phyloP scores from a whole-genome alignment of 2,329 filamentous ascomycete species.

The Penicillium sp. region DNA sequence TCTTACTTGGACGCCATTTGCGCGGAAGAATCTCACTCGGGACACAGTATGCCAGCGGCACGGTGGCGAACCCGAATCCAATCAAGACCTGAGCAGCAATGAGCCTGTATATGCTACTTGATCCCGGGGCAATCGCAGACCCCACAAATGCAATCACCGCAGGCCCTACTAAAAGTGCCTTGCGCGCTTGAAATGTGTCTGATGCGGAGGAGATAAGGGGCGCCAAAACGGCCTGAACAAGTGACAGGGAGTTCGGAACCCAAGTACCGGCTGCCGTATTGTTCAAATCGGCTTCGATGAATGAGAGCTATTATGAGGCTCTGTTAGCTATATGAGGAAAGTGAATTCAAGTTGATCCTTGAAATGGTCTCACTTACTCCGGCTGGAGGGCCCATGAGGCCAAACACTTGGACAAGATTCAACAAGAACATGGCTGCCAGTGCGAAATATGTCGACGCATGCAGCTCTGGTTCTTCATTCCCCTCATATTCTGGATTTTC shows the following conservation, averaged over 20 bases:
- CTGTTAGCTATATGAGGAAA: background rate
- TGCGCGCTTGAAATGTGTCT: constrained; percentile 13
- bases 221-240: constrained; percentile 11
- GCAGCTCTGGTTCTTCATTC: constrained; percentile 9
- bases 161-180: constrained; percentile 8
- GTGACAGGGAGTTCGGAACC: constrained; percentile 10
- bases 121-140: constrained; percentile 8
- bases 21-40: constrained; percentile 14
- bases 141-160: constrained; percentile 10
- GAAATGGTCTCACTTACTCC: background rate
- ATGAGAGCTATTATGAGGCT: background rate
- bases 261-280: constrained; percentile 2
- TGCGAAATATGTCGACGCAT: constrained; percentile 7
- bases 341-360: background rate
- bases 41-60: constrained; percentile 14
- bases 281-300: constrained; percentile 6
- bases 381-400: constrained; percentile 2
- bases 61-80: constrained; percentile 14
- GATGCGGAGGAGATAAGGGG: constrained; percentile 12
- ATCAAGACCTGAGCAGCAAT: constrained; percentile 10
- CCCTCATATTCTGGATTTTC: constrained; percentile 3
- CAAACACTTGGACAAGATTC: constrained; percentile 10
- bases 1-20: constrained; percentile 14
- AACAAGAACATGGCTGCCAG: constrained; percentile 10
- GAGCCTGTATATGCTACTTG: constrained; percentile 1